phyloP scores from a whole-genome alignment of 768 basidiomycete genomes.

The Rhizopogon roseolus region DNA sequence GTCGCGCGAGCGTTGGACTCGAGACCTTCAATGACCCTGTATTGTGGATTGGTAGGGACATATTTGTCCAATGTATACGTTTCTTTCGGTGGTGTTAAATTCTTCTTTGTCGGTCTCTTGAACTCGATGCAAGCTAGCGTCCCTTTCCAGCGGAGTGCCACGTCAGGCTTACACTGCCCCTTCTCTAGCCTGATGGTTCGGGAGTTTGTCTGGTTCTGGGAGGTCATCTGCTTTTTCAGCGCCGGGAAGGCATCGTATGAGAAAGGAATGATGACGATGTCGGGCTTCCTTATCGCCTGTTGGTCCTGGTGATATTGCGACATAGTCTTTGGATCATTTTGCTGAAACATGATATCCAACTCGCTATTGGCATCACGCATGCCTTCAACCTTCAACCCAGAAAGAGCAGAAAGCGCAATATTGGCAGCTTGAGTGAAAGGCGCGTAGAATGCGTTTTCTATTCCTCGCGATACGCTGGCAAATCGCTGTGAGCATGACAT shows the following conservation, averaged over 20 bases:
- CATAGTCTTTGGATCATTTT: background rate
- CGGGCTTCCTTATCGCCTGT: background rate
- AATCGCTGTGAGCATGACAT: background rate
- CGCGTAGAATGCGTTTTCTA: background rate
- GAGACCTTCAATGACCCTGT: background rate
- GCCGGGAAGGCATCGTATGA: background rate
- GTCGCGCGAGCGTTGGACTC: too few relatives aligned
- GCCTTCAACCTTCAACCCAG: background rate
- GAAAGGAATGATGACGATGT: slow-evolving; percentile 1
- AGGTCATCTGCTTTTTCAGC: background rate
- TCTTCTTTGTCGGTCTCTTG: background rate
- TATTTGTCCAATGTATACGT: background rate
- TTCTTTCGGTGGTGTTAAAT: too few relatives aligned
- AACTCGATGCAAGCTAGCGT: background rate
- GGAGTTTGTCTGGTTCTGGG: too few relatives aligned
- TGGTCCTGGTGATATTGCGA: background rate
- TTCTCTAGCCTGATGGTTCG: background rate
- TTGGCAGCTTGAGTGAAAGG: background rate
- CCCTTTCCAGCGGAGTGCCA: background rate
- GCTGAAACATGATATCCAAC: background rate
- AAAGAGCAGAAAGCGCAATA: background rate
- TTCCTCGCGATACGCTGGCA: background rate
- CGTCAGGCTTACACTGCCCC: background rate
- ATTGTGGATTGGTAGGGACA: background rate
- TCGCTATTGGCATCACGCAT: background rate